Percentiles rank a stretch among this genome's conserved stretches.
phyloP scores from a whole-genome alignment of 139 green algal species.

The Chlamydomonas incerta region DNA sequence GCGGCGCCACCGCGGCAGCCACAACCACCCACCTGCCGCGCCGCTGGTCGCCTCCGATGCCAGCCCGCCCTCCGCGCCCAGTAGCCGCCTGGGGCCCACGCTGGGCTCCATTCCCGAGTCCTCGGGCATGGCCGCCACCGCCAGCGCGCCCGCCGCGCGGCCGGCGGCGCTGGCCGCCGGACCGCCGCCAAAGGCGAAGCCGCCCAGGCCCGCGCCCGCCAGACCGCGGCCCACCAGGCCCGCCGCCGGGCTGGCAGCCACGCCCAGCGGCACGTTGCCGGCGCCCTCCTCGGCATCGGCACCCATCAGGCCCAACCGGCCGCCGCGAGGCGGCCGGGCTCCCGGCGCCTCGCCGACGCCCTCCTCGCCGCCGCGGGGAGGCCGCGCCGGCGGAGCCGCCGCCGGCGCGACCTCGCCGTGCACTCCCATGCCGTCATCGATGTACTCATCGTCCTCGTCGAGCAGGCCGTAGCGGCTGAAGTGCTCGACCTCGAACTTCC shows the following conservation, averaged over 20 bases:
- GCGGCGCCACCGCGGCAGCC: too few species aligned
- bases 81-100: not conserved
- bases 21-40: conserved; percentile 22
- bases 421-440: conserved; percentile 51
- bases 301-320: not conserved
- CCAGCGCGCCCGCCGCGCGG: not conserved
- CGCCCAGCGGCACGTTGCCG: too few species aligned
- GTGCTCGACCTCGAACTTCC: conserved; percentile 92
- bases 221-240: not conserved
- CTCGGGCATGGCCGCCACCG: not conserved
- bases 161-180: conserved; percentile 13
- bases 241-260: too few species aligned
- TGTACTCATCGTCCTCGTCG: conserved; percentile 66
- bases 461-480: conserved; percentile 91
- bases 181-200: conserved; percentile 11
- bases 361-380: conserved; percentile 6
- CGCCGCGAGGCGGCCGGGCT: not conserved
- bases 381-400: not conserved
- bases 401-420: conserved; percentile 44
- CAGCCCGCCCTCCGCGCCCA: not conserved
- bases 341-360: conserved; percentile 19
- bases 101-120: conserved; percentile 23
- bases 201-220: not conserved
- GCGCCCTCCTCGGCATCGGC: too few species aligned
- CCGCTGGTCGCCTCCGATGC: not conserved